Conservation (phyloP, 306 rosid species). For the Trifolium repens region DNA sequence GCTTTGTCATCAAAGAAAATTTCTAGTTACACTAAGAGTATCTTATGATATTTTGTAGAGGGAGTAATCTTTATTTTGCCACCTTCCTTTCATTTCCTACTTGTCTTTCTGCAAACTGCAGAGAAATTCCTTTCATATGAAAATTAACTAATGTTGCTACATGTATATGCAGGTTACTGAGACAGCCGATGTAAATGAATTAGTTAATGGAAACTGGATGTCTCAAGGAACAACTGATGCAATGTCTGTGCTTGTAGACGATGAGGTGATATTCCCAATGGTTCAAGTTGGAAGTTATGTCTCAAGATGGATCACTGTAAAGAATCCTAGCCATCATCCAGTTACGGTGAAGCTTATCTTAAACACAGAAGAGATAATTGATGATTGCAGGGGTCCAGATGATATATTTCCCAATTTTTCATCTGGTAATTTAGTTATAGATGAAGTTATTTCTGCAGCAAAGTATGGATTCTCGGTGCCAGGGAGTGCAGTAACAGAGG, state of each 20-base stretch:
- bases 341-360: slow-evolving; percentile 86
- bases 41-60: neutral
- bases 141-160: slow-evolving; percentile 23
- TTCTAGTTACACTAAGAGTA: neutral
- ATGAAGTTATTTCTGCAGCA: slow-evolving; percentile 58
- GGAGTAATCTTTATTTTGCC: neutral
- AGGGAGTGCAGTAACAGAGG: slow-evolving; percentile 77
- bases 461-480: slow-evolving; percentile 85
- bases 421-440: slow-evolving; percentile 63
- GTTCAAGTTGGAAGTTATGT: slow-evolving; percentile 77
- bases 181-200: slow-evolving; percentile 58
- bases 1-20: too few relatives aligned
- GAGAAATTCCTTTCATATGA: slow-evolving; percentile 15
- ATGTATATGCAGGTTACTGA: slow-evolving; percentile 54
- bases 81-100: neutral
- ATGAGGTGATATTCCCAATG: slow-evolving; percentile 69
- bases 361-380: slow-evolving; percentile 75
- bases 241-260: slow-evolving; percentile 79
- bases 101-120: slow-evolving; percentile 17
- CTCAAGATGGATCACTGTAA: slow-evolving; percentile 75
- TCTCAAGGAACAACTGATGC: slow-evolving; percentile 63
- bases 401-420: slow-evolving; percentile 66
- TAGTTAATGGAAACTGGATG: slow-evolving; percentile 78
- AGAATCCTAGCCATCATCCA: slow-evolving; percentile 78
- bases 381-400: slow-evolving; percentile 64